Evolutionary conservation across 192 early-diverging fungal genomes (phyloP).

Genomic region (Podila epicladia): DNA sequence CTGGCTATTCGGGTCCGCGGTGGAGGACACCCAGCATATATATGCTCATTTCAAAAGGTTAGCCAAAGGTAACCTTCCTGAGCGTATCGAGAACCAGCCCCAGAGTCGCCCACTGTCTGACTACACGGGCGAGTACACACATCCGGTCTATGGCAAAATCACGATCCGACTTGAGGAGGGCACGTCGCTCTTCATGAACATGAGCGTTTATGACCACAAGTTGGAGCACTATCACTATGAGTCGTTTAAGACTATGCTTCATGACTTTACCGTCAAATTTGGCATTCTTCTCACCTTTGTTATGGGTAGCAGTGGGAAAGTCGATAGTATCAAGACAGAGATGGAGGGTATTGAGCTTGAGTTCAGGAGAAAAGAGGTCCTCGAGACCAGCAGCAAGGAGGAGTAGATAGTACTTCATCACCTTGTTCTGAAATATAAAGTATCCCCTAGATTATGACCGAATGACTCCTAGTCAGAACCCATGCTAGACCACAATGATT

Average conservation of each 20-base stretch:
- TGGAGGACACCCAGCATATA: neutral
- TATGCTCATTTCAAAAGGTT: neutral
- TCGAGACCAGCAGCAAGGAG: too few relatives aligned
- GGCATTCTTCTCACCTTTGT: neutral
- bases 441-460: too few relatives aligned
- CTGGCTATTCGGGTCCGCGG: neutral
- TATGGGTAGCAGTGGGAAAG: neutral
- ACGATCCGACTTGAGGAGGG: neutral
- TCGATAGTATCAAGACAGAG: neutral
- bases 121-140: neutral
- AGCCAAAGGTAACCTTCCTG: neutral
- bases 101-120: neutral
- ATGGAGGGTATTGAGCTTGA: too few relatives aligned
- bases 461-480: too few relatives aligned
- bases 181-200: too few relatives aligned
- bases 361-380: too few relatives aligned
- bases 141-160: neutral
- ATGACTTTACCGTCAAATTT: neutral
- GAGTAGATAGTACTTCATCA: too few relatives aligned
- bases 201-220: neutral
- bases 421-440: too few relatives aligned
- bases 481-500: too few relatives aligned
- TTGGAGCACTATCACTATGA: constrained; percentile 3
- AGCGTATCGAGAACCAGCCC: neutral
- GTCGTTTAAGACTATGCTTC: neutral